These are phyloP conservation scores for Vaccinium myrtillus DNA, from an alignment of 148 eudicot genomes.

Conservation along the genomic window DNA sequence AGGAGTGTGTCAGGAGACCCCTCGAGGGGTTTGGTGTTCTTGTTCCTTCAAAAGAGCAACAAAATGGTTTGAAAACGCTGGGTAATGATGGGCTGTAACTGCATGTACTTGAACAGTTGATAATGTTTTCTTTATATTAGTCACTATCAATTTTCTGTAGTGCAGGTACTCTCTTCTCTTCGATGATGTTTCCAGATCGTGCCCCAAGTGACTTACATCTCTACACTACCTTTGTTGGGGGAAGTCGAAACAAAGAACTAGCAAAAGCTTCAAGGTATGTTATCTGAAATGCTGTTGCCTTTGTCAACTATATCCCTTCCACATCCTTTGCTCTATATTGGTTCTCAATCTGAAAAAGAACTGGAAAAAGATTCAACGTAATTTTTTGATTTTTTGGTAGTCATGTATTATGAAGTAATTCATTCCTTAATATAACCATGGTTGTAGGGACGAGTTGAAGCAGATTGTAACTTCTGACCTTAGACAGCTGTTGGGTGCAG, in stretches of 20 bases:
- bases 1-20: conserved; percentile 70
- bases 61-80: conserved; percentile 78
- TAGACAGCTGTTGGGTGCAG: conserved; percentile 31
- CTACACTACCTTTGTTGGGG: conserved; percentile 95
- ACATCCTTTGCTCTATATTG: background rate
- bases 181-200: conserved; percentile 98
- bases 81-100: conserved; percentile 44
- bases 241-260: conserved; percentile 84
- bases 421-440: background rate
- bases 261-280: conserved; percentile 87
- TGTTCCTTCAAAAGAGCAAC: conserved; percentile 83
- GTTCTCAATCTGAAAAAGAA: conserved; percentile 52
- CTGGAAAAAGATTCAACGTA: conserved; percentile 88
- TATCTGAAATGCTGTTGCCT: background rate
- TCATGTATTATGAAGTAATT: background rate
- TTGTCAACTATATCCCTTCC: background rate
- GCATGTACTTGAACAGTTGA: background rate
- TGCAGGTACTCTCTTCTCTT: conserved; percentile 94
- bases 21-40: conserved; percentile 99
- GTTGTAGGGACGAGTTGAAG: conserved; percentile 77
- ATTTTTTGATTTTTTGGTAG: background rate
- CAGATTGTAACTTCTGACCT: conserved; percentile 34
- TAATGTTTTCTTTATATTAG: conserved; percentile 10
- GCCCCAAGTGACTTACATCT: conserved; percentile 77
- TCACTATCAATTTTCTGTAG: conserved; percentile 13